phyloP scores from a whole-genome alignment of 2,329 filamentous ascomycete genomes.

The Calycina herbarum region DNA sequence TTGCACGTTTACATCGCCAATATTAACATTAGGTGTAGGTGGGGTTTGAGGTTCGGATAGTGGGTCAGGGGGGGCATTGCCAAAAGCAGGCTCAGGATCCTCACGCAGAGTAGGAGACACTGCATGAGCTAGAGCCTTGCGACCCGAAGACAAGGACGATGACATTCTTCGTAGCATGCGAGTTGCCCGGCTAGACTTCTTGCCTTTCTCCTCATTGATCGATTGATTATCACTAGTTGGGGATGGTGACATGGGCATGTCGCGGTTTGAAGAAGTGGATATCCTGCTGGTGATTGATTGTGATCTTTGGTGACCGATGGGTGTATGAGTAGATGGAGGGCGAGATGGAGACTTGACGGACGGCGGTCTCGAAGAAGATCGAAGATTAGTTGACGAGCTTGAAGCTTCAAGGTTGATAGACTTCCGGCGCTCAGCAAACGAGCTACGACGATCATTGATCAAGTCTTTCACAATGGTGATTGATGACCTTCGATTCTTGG shows the following conservation, averaged over 20 bases:
- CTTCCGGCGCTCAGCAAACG: constrained; percentile 48
- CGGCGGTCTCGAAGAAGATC: constrained; percentile 46
- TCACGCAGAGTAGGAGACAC: constrained; percentile 39
- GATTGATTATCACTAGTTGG: constrained; percentile 41
- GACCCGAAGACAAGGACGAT: constrained; percentile 49
- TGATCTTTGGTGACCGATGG: constrained; percentile 44
- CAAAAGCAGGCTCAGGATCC: constrained; percentile 38
- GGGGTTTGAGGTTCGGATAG: constrained; percentile 38
- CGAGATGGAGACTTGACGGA: constrained; percentile 47
- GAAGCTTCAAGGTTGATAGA: constrained; percentile 46
- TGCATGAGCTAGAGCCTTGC: constrained; percentile 39
- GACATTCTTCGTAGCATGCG: constrained; percentile 67
- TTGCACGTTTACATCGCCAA: constrained; percentile 90
- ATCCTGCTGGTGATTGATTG: constrained; percentile 64
- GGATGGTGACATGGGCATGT: constrained; percentile 39
- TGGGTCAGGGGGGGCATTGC: constrained; percentile 37
- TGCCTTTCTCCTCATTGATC: constrained; percentile 50
- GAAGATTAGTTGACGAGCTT: constrained; percentile 38
- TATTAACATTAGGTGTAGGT: constrained; percentile 28
- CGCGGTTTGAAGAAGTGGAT: constrained; percentile 46
- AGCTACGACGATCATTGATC: constrained; percentile 59
- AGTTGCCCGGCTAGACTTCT: constrained; percentile 47
- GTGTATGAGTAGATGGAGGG: constrained; percentile 45
- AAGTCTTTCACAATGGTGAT: constrained; percentile 54
- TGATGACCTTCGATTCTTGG: constrained; percentile 53